Evolutionary conservation across 805 yeast genomes (phyloP).

Genomic region (Kodamaea restingae): DNA sequence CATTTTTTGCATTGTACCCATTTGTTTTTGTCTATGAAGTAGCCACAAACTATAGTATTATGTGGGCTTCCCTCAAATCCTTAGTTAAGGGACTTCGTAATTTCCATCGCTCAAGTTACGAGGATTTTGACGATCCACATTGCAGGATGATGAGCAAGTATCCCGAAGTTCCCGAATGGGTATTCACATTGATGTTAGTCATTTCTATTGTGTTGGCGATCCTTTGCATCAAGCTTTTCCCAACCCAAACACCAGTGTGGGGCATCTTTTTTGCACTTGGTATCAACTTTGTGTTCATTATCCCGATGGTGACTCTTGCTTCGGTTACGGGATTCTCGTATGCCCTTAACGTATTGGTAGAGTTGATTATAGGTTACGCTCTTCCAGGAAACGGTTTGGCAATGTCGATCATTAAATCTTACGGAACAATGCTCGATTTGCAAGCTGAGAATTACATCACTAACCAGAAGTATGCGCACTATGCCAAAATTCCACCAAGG

Average conservation of each 20-base stretch:
- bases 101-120: constrained; percentile 22
- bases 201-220: constrained; percentile 31
- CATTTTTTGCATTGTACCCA: constrained; percentile 23
- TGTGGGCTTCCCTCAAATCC: constrained; percentile 13
- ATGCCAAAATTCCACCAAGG: constrained; percentile 60
- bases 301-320: constrained; percentile 27
- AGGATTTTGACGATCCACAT: constrained; percentile 32
- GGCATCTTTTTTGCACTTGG: constrained; percentile 32
- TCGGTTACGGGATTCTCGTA: constrained; percentile 30
- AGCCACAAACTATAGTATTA: constrained; percentile 13
- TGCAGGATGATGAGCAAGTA: constrained; percentile 30
- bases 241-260: constrained; percentile 36
- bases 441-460: constrained; percentile 53
- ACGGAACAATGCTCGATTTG: constrained; percentile 53
- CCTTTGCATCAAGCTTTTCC: constrained; percentile 26
- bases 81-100: constrained; percentile 14
- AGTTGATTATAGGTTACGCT: constrained; percentile 35
- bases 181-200: constrained; percentile 21
- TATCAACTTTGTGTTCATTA: constrained; percentile 30
- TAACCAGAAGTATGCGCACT: constrained; percentile 63
- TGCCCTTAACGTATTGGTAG: constrained; percentile 35
- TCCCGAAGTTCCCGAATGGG: constrained; percentile 35
- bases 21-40: constrained; percentile 21
- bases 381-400: constrained; percentile 36
- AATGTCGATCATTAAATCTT: constrained; percentile 50